phyloP scores from a whole-genome alignment of 2,329 filamentous ascomycete genomes.

The Fusarium sp. region DNA sequence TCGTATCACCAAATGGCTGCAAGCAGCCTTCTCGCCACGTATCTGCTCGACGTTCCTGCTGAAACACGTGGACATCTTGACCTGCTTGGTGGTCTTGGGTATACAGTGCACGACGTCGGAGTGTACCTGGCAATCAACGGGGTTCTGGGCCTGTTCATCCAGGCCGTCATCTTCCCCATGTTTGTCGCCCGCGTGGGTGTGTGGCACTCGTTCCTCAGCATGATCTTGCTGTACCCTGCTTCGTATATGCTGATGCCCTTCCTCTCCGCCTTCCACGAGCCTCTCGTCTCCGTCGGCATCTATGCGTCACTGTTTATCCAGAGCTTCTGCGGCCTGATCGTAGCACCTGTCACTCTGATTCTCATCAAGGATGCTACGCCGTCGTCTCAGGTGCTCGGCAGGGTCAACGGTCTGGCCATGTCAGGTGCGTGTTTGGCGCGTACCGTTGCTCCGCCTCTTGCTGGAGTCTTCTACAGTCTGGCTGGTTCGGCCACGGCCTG shows the following conservation, averaged over 20 bases:
- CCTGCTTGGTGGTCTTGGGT: slow-evolving; percentile 69
- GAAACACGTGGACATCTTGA: slow-evolving; percentile 44
- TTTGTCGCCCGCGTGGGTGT: slow-evolving; percentile 71
- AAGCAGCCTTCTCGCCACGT: slow-evolving; percentile 53
- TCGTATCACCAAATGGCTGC: slow-evolving; percentile 59
- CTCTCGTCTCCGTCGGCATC: slow-evolving; percentile 66
- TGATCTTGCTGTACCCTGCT: slow-evolving; percentile 71
- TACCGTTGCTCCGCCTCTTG: slow-evolving; percentile 74
- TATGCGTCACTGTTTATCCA: slow-evolving; percentile 72
- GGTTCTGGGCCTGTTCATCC: slow-evolving; percentile 75
- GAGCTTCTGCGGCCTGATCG: slow-evolving; percentile 73
- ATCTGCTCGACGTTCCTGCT: slow-evolving; percentile 51
- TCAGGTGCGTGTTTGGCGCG: slow-evolving; percentile 75
- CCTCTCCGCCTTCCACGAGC: slow-evolving; percentile 65
- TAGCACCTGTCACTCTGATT: slow-evolving; percentile 74
- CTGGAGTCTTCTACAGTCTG: slow-evolving; percentile 71
- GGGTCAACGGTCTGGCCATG: slow-evolving; percentile 77
- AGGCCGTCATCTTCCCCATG: slow-evolving; percentile 74
- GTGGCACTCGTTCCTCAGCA: slow-evolving; percentile 71
- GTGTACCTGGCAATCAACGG: slow-evolving; percentile 75
- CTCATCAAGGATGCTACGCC: slow-evolving; percentile 77
- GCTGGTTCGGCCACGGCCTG: slow-evolving; percentile 59
- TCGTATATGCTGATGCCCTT: slow-evolving; percentile 76
- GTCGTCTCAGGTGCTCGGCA: slow-evolving; percentile 68
- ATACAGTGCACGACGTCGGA: slow-evolving; percentile 72